These are phyloP conservation scores for Babesia ovata DNA, from an alignment of 169 alveolate species.

Conservation along the genomic window DNA sequence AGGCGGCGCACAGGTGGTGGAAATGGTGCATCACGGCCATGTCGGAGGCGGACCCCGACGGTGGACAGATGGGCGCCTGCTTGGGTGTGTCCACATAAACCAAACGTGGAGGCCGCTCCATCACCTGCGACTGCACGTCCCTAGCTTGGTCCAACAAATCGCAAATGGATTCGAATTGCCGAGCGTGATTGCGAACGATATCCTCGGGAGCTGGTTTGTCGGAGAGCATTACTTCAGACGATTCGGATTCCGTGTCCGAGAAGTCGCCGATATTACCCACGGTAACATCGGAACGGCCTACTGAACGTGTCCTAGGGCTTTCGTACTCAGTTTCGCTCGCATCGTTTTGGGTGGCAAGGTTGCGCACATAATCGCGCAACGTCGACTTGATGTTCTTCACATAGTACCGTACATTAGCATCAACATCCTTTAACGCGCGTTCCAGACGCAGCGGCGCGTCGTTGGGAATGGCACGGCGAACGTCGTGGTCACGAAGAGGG, in stretches of 20 bases:
- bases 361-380: conserved; percentile 12
- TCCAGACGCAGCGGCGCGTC: background rate
- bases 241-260: conserved; percentile 6
- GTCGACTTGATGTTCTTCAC: conserved; percentile 26
- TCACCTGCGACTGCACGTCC: conserved; percentile 11
- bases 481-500: background rate
- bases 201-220: conserved; percentile 34
- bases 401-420: conserved; percentile 22
- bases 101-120: background rate
- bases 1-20: conserved; percentile 20
- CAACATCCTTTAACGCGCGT: conserved; percentile 6
- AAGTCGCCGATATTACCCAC: conserved; percentile 4
- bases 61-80: background rate
- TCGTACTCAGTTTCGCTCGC: conserved; percentile 31
- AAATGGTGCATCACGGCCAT: conserved; percentile 55
- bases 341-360: conserved; percentile 8
- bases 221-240: background rate
- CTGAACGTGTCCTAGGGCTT: conserved; percentile 2
- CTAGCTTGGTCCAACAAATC: conserved; percentile 27
- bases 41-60: conserved; percentile 2
- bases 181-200: conserved; percentile 17
- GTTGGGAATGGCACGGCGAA: background rate
- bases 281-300: conserved; percentile 27
- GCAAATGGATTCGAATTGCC: conserved; percentile 36
- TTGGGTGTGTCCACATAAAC: conserved; percentile 20